A percentile compares a stretch with the other conserved stretches of the same genome.
These are phyloP conservation scores for Leptographium galeiforme DNA, from an alignment of 2,329 filamentous ascomycete species.

Conservation along the genomic window DNA sequence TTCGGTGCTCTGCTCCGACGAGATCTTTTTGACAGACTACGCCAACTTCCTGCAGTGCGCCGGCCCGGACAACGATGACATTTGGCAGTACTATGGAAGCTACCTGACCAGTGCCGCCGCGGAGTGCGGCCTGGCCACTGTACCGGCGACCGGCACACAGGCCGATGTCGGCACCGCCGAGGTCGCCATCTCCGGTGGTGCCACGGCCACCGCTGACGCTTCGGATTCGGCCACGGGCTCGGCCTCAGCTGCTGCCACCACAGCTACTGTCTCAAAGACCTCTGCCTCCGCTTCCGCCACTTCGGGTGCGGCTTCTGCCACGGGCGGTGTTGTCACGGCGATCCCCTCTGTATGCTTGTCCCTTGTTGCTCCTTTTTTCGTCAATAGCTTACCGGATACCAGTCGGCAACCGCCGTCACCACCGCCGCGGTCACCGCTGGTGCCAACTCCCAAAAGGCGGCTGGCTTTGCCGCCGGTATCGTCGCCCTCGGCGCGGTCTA, in stretches of 20 bases:
- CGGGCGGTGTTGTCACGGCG: neutral
- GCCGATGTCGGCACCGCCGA: slow-evolving; percentile 10
- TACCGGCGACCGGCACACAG: slow-evolving; percentile 11
- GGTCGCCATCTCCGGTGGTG: neutral
- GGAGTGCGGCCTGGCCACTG: slow-evolving; percentile 16
- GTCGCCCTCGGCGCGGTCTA: slow-evolving; percentile 8
- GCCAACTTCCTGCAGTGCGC: slow-evolving; percentile 25
- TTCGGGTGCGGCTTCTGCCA: neutral
- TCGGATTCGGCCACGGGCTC: neutral
- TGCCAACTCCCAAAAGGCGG: slow-evolving; percentile 1
- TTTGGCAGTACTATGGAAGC: slow-evolving; percentile 27
- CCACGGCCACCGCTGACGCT: neutral
- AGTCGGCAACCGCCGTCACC: neutral
- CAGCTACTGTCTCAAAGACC: neutral
- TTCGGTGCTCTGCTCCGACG: slow-evolving; percentile 19
- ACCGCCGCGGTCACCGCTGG: slow-evolving; percentile 8
- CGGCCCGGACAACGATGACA: slow-evolving; percentile 24
- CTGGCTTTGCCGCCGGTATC: slow-evolving; percentile 5
- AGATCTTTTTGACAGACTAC: slow-evolving; percentile 25
- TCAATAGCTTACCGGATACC: neutral
- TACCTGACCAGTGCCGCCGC: slow-evolving; percentile 17
- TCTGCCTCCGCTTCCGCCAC: neutral
- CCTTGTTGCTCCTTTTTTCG: too few species aligned
- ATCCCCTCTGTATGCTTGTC: neutral
- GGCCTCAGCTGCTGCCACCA: neutral